These are phyloP conservation scores for Mrakia gelida DNA, from an alignment of 768 basidiomycete genomes.

Conservation along the genomic window DNA sequence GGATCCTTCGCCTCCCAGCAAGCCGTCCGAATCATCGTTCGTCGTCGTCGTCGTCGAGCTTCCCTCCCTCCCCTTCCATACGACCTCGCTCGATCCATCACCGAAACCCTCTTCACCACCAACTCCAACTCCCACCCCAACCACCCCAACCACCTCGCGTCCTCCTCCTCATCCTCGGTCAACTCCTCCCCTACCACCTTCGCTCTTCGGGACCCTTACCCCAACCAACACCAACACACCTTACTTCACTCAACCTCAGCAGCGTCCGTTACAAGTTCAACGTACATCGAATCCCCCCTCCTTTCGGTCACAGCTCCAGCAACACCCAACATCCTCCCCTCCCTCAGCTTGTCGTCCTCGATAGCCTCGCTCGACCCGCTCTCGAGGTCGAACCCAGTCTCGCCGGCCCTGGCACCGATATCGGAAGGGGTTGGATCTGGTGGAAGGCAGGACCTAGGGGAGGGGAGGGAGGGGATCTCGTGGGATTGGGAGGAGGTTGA, in stretches of 20 bases:
- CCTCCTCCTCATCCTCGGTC: not conserved
- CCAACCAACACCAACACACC: not conserved
- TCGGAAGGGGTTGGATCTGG: constrained; percentile 10
- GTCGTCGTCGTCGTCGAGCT: constrained; percentile 47
- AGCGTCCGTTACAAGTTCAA: not conserved
- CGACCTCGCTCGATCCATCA: constrained; percentile 7
- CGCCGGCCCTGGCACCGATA: constrained; percentile 8
- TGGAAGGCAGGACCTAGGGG: not conserved
- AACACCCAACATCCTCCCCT: constrained; percentile 54
- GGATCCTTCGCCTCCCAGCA: constrained; percentile 92
- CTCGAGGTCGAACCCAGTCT: constrained; percentile 22
- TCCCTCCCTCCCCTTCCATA: constrained; percentile 34
- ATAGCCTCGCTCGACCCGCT: constrained; percentile 51
- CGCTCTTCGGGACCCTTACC: constrained; percentile 7
- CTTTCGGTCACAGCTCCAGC: constrained; percentile 48
- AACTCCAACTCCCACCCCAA: not conserved
- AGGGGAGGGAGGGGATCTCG: constrained; percentile 34
- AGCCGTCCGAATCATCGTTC: constrained; percentile 74
- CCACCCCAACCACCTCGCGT: not conserved
- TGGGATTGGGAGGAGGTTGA: constrained; percentile 71
- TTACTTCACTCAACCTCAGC: not conserved
- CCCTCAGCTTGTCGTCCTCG: constrained; percentile 50
- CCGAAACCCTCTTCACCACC: constrained; percentile 11
- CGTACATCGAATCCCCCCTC: not conserved
- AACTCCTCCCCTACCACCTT: constrained; percentile 14